A percentile compares a stretch with the other conserved stretches of the same genome.
phyloP scores from a whole-genome alignment of 306 rosid genomes.

The Quercus alba region DNA sequence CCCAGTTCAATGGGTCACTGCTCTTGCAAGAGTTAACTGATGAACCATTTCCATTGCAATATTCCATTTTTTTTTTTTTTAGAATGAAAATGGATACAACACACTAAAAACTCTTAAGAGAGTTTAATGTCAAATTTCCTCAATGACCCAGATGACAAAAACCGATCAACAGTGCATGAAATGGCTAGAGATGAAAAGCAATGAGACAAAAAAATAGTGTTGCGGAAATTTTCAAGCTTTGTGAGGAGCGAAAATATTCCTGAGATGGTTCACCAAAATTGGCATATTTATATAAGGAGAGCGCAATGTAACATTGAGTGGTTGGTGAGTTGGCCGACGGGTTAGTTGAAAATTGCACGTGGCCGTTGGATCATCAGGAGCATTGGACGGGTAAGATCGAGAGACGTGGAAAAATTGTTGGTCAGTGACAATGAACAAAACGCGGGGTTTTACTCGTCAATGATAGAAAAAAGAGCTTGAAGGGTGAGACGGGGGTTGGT shows the following conservation, averaged over 20 bases:
- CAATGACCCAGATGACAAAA: no score
- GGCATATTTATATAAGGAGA: slow-evolving; percentile 39
- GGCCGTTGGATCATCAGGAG: slow-evolving; percentile 49
- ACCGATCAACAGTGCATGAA: no score
- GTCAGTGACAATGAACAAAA: background rate
- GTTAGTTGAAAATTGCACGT: slow-evolving; percentile 63
- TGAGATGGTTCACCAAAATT: slow-evolving; percentile 26
- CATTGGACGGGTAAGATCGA: slow-evolving; percentile 9
- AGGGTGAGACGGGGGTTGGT: background rate
- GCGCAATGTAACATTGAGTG: slow-evolving; percentile 24
- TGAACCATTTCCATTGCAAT: background rate
- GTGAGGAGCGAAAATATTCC: slow-evolving; percentile 24
- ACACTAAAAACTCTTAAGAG: no score
- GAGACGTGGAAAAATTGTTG: slow-evolving; percentile 38
- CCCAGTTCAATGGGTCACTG: slow-evolving; percentile 66
- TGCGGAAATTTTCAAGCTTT: background rate
- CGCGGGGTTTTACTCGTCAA: background rate
- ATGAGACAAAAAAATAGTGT: background rate
- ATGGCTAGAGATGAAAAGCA: background rate
- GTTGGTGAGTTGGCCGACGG: slow-evolving; percentile 64
- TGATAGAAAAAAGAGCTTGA: background rate
- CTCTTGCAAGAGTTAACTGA: background rate
- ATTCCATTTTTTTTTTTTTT: background rate
- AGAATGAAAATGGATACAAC: no score
- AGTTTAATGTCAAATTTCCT: no score